Conservation (phyloP, 2,329 filamentous ascomycete genomes). For the Lasiodiplodia citricola region DNA sequence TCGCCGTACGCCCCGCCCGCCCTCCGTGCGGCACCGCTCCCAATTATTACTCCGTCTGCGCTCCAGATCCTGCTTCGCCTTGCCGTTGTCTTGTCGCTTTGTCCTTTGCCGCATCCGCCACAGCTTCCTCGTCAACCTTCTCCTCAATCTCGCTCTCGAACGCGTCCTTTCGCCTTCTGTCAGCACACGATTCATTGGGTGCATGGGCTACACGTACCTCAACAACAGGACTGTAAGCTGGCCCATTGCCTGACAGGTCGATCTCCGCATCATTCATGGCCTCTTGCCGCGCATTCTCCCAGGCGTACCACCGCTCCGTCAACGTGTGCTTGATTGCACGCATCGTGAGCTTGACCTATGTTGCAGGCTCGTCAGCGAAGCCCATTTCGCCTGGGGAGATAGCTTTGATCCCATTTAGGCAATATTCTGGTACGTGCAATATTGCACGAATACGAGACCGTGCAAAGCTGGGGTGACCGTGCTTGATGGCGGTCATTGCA, state of each 20-base stretch:
- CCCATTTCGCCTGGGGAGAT: background rate
- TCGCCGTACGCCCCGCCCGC: slow-evolving; percentile 14
- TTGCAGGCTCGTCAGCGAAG: background rate
- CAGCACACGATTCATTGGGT: background rate
- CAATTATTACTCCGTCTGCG: slow-evolving; percentile 20
- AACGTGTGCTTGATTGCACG: slow-evolving; percentile 81
- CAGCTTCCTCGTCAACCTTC: background rate
- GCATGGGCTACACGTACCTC: slow-evolving; percentile 15
- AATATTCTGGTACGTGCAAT: slow-evolving; percentile 15
- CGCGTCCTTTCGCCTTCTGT: background rate
- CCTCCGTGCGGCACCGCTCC: slow-evolving; percentile 17
- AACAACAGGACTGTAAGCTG: slow-evolving; percentile 12
- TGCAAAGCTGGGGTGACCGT: background rate
- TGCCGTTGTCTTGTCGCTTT: slow-evolving; percentile 10
- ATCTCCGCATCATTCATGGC: slow-evolving; percentile 56
- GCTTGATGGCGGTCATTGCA: background rate
- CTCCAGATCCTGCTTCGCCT: background rate
- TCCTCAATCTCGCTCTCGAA: slow-evolving; percentile 3
- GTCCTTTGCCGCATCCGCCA: background rate
- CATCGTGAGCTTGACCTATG: slow-evolving; percentile 77
- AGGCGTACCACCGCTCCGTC: slow-evolving; percentile 87
- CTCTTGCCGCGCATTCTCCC: slow-evolving; percentile 72
- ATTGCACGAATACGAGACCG: slow-evolving; percentile 19
- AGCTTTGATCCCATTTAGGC: background rate
- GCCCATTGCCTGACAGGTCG: slow-evolving; percentile 50